Base-by-base conservation (phyloP, 345 rosid species). In the Litchi chinensis region DNA sequence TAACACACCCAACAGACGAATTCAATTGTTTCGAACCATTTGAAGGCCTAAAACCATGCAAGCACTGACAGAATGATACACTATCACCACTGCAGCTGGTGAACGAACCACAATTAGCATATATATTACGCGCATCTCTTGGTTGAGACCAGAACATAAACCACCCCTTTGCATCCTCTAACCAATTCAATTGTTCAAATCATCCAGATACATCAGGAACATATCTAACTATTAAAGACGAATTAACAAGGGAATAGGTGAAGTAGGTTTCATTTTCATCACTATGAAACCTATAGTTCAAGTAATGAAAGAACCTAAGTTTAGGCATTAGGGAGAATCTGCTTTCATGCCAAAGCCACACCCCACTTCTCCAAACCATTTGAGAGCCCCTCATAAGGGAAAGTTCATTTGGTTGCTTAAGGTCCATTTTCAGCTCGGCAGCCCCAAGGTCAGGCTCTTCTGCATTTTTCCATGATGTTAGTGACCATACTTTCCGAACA, bases 381-480 rank as follows among this genome's bases (percentile, higher is more conserved):
- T 65, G 24, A 2, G 71, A 44, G 18, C 70, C 71, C 44, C 18
- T 65, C 46, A n/a, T 48, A 15, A 75, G 41, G 46, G 32, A 18
- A 16, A 16, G 0, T 65, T 65, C 44, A 75, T 64, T 65, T 19
- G 60, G n/a, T 28, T 48, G 56, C 22, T 32, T 11, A 18, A 37
- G 78, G n/a, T 76, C 79, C 41, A 67, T 57, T 39, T 66, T 76
- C 73, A 54, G 22, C 65, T 54, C 44, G 21, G 4, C 7, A 39
- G 62, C 28, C 18, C 80, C 75, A 22, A 46, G 8, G 39, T 48
- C 1, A 63, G 93, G 93, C 65, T 88, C 89, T 10, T 82, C 78
- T 0, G 32, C 5, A n/a, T 65, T 82, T 54, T 24, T 84, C 93
- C 93, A 90, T 0, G 91, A 80, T 13, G 72, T 73, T 24, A 86